Base-by-base conservation (phyloP, 192 early-diverging fungal species). In the Mortierella alpina region DNA sequence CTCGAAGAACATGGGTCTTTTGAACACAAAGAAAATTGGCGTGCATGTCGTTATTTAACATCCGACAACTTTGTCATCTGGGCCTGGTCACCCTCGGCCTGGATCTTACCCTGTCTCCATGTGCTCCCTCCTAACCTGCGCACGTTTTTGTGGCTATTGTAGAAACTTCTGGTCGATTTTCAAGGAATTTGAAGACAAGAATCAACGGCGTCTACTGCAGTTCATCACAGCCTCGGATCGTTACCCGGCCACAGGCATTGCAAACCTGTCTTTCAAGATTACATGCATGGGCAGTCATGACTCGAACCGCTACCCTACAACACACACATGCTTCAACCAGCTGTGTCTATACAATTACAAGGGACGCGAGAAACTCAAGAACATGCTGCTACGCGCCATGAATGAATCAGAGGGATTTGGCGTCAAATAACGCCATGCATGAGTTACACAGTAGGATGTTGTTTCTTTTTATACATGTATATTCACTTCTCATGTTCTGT, bases 261-360 rank as follows among this genome's bases (percentile, higher is more conserved):
- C 90, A 7, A 87, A 90, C 54, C 68, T 97, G 67, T 63, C 72
- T 4, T 83, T 93, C 58, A 90, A 94, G 70, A 92, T 98, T 48
- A 87, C 91, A 3, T 88, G 94, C 67, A 86, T 92, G 48, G 90
- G 93, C 46, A 83, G 82, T 44, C 89, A 91, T 41, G 73, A 75
- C 50, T 74, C 80, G 65, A 82, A 74, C 61, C 88, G 96, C 18
- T 84, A 96, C 47, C 97, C 97, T 2, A 90, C 92, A 46, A 95
- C 97, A 7, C 97, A 96, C 74, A 98, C 97, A 0, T 98, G 97
- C 79, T 97, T 95, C 70, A 97, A 98, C 75, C 95, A 96, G 72
- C 81, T 98, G 20, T 88, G 95, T 13, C 82, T 98, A 7, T 95
- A 92, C 81, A 86, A 89, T 66, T 97, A 98, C 72, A 66, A 87